Evolutionary conservation across 805 yeast genomes (phyloP), one percentile per base, ranked within the genome.

Genomic region (Sugiyamaella qingdaonensis): DNA sequence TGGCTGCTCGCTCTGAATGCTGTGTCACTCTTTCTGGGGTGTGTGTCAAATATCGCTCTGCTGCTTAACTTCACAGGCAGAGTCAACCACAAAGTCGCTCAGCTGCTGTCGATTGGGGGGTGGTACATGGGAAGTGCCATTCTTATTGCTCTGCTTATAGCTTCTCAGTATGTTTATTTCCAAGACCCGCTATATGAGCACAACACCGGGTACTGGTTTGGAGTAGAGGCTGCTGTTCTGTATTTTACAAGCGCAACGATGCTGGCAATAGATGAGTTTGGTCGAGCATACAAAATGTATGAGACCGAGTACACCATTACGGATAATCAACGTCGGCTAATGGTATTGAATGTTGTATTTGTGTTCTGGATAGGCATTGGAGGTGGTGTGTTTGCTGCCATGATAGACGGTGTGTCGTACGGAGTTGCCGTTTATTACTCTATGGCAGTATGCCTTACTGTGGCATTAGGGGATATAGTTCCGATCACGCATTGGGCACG

Each of bases 141-240:
- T 10, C 71, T 89, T 34, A 52, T 85, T 48, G 72, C 72, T 0
- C 82, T 78, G 1, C 65, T 85, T 1, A 58, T 77, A 5, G 62
- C 74, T 2, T 66, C 78, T 8, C 64, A 73, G 45, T 54, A 54
- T n/a, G 51, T 52, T 2, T 69, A 70, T 49, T 66, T 70, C 46
- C 43, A 63, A 41, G 60, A 62, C 36, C 57, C 47, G 16, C 48
- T 21, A 24, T 53, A 24, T 64, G 59, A 51, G 19, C 37, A 4
- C 68, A 73, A 11, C 72, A 84, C 80, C 58, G 96, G 95, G 1
- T 89, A 79, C 64, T 89, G 91, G 90, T 85, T 77, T 66, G 95
- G 89, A 0, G 79, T 80, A 0, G 69, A 85, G 55, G 86, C 95
- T 0, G 75, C 81, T 2, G 70, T 75, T 1, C 68, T 87, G 24